Evolutionary conservation across 176 grass and related monocot species (phyloP).

Genomic region (Eremochloa ophiuroides): DNA sequence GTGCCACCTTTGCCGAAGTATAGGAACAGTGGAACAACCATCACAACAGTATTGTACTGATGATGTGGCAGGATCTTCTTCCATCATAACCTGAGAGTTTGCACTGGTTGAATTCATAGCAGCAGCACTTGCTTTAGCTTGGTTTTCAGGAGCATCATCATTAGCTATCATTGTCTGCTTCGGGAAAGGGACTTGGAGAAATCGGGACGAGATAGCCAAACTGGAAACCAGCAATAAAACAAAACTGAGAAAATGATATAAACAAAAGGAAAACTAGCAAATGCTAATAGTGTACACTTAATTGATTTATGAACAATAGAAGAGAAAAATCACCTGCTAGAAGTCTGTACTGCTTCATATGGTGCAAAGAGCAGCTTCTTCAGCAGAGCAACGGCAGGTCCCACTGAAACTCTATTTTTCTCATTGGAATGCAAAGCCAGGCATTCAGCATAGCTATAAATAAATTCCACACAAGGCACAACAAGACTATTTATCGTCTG

Average conservation of each 20-base stretch:
- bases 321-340: constrained; percentile 74
- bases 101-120: constrained; percentile 41
- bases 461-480: constrained; percentile 91
- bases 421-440: constrained; percentile 65
- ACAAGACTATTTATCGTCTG: constrained; percentile 95
- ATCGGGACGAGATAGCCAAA: constrained; percentile 95
- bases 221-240: constrained; percentile 45
- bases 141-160: constrained; percentile 78
- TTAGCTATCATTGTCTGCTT: constrained; percentile 95
- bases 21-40: constrained; percentile 97
- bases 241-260: background rate
- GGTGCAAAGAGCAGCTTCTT: constrained; percentile 97
- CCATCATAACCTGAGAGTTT: constrained; percentile 83
- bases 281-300: background rate
- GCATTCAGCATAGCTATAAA: constrained; percentile 97
- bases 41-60: constrained; percentile 99
- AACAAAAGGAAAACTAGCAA: background rate
- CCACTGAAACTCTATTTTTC: constrained; percentile 62
- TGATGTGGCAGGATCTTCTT: constrained; percentile 84
- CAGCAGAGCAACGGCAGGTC: constrained; percentile 74
- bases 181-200: constrained; percentile 98
- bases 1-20: constrained; percentile 93
- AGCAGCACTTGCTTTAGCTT: constrained; percentile 46
- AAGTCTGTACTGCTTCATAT: constrained; percentile 94
- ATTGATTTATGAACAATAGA: background rate